Evolutionary conservation across 495 filamentous ascomycete species (phyloP).

Genomic region (Pseudotulostoma volvatum): DNA sequence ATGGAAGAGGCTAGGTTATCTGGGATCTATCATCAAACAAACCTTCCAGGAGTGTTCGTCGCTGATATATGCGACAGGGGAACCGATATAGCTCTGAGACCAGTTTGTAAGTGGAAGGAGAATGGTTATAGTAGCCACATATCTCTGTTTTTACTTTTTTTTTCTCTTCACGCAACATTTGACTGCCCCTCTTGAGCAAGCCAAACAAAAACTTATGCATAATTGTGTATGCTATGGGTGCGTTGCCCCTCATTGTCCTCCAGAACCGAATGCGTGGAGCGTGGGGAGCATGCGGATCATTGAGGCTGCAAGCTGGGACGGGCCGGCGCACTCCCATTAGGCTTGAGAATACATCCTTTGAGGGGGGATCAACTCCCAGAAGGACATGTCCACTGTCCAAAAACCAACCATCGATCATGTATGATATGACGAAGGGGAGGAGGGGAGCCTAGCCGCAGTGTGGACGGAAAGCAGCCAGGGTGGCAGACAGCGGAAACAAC

Average conservation of each 20-base stretch:
- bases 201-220: conserved; percentile 28
- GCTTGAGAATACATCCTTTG: conserved; percentile 24
- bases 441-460: not conserved
- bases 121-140: too few relatives aligned
- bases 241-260: conserved; percentile 21
- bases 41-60: too few relatives aligned
- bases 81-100: too few relatives aligned
- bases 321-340: conserved; percentile 34
- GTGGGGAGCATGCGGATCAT: conserved; percentile 33
- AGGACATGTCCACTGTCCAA: conserved; percentile 1
- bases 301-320: conserved; percentile 38
- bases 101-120: too few relatives aligned
- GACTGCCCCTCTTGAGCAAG: conserved; percentile 27
- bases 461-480: not conserved
- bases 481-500: not conserved
- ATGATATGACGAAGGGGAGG: too few relatives aligned
- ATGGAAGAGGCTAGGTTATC: too few relatives aligned
- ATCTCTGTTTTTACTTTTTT: too few relatives aligned
- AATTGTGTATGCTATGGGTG: too few relatives aligned
- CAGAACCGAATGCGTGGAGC: conserved; percentile 17
- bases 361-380: conserved; percentile 22
- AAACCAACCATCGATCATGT: not conserved
- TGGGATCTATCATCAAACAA: too few relatives aligned
- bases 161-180: too few relatives aligned
- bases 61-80: too few relatives aligned